Percentiles rank a stretch among this genome's conserved stretches.
These are phyloP conservation scores for Themeda triandra DNA, from an alignment of 176 grass and related monocot species.

Conservation along the genomic window DNA sequence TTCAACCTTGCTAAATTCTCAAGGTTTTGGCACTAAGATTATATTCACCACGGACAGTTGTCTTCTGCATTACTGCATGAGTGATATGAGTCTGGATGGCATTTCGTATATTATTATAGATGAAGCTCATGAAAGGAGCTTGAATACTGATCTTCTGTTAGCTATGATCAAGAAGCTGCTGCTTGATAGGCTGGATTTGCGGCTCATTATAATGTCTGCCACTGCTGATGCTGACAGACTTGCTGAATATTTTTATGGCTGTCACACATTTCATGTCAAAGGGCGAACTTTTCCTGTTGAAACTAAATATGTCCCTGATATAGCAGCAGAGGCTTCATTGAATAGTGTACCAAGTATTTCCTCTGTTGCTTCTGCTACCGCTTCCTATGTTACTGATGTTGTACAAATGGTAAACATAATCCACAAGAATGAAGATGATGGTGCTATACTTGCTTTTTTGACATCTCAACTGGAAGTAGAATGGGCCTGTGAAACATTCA, in stretches of 20 bases:
- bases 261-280: slow-evolving; percentile 58
- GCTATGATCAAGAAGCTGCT: slow-evolving; percentile 87
- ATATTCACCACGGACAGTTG: slow-evolving; percentile 90
- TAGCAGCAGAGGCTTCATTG: slow-evolving; percentile 38
- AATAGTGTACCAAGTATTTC: slow-evolving; percentile 17
- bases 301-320: slow-evolving; percentile 72
- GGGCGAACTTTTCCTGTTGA: slow-evolving; percentile 90
- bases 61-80: slow-evolving; percentile 83
- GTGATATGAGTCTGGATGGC: slow-evolving; percentile 35
- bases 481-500: background rate
- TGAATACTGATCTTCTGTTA: slow-evolving; percentile 92
- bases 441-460: slow-evolving; percentile 86
- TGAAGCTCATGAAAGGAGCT: slow-evolving; percentile 97
- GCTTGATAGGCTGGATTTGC: slow-evolving; percentile 67
- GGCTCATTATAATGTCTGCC: slow-evolving; percentile 95
- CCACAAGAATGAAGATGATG: slow-evolving; percentile 81
- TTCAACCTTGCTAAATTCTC: slow-evolving; percentile 48
- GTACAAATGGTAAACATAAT: slow-evolving; percentile 63
- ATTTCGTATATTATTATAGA: slow-evolving; percentile 89
- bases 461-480: slow-evolving; percentile 95
- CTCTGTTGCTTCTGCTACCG: slow-evolving; percentile 41
- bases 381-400: slow-evolving; percentile 77
- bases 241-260: slow-evolving; percentile 79
- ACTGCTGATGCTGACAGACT: slow-evolving; percentile 82
- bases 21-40: slow-evolving; percentile 52